Percentiles rank a stretch among this genome's conserved stretches.
phyloP scores from a whole-genome alignment of 176 grass and related monocot genomes.

The Eremochloa ophiuroides region DNA sequence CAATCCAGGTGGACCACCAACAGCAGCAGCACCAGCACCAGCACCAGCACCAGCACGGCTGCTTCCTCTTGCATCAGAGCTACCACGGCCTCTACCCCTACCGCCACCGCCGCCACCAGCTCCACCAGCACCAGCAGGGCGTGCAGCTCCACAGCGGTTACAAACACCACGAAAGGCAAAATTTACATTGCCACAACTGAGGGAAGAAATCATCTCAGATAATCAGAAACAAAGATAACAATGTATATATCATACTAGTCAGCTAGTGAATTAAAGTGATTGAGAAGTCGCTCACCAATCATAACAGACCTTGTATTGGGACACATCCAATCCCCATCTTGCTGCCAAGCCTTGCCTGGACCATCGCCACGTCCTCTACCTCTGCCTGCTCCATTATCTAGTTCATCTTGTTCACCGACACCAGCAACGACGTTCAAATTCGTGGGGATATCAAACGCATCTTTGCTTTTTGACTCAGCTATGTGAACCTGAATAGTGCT shows the following conservation, averaged over 20 bases:
- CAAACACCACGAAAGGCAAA: constrained; percentile 85
- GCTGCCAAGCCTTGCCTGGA: constrained; percentile 82
- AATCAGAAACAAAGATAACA: constrained; percentile 35
- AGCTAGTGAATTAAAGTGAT: constrained; percentile 18
- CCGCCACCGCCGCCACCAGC: constrained; percentile 41
- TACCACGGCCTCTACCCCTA: constrained; percentile 56
- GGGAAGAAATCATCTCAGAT: constrained; percentile 3
- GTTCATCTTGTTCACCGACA: constrained; percentile 38
- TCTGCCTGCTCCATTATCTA: constrained; percentile 36
- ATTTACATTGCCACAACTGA: constrained; percentile 91
- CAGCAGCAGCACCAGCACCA: constrained; percentile 48
- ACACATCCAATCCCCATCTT: constrained; percentile 97
- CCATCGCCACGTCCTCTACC: constrained; percentile 56
- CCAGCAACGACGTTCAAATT: constrained; percentile 32
- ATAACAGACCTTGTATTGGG: constrained; percentile 99
- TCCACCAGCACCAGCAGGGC: constrained; percentile 68
- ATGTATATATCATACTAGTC: background rate
- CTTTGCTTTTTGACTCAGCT: constrained; percentile 85
- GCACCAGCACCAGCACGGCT: constrained; percentile 38
- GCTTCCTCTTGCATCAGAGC: constrained; percentile 32
- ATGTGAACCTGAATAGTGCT: constrained; percentile 75
- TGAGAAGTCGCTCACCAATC: constrained; percentile 79
- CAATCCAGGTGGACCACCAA: constrained; percentile 77
- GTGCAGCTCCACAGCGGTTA: constrained; percentile 69
- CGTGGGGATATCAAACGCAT: constrained; percentile 22